phyloP scores from a whole-genome alignment of 306 rosid species.

The Begonia peltatifolia region DNA sequence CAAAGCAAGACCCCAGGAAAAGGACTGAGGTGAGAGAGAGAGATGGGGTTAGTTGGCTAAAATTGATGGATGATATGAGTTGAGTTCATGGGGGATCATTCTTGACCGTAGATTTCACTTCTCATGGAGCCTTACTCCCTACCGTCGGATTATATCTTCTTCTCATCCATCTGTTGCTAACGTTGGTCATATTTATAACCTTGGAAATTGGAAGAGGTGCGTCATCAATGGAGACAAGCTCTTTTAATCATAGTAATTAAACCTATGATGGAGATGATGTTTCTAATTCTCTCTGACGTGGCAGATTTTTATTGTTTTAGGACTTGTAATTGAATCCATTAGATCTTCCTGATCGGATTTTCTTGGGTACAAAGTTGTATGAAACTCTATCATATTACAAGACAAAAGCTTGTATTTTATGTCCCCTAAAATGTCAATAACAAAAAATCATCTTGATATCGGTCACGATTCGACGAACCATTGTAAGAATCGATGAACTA shows the following conservation, averaged over 20 bases:
- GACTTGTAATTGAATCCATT: no score
- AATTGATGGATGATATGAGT: neutral
- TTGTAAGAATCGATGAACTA: no score
- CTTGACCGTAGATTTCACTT: conserved; percentile 11
- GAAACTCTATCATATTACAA: no score
- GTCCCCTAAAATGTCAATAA: no score
- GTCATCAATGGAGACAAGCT: conserved; percentile 31
- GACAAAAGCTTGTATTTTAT: no score
- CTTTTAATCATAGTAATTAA: neutral
- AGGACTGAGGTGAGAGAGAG: neutral
- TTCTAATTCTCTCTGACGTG: neutral
- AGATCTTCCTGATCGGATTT: no score
- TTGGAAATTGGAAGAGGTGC: conserved; percentile 40
- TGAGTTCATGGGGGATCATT: neutral
- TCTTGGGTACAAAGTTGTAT: no score
- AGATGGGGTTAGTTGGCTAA: neutral
- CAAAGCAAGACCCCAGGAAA: neutral
- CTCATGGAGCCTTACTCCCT: neutral
- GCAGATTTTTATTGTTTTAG: no score
- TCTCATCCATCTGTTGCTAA: neutral
- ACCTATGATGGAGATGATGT: neutral
- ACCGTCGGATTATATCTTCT: conserved; percentile 18
- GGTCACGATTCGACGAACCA: no score
- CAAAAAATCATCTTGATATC: no score
- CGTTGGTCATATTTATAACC: conserved; percentile 1